Evolutionary conservation across 2,329 filamentous ascomycete species (phyloP).

Genomic region (Ophiostoma himal-ulmi): DNA sequence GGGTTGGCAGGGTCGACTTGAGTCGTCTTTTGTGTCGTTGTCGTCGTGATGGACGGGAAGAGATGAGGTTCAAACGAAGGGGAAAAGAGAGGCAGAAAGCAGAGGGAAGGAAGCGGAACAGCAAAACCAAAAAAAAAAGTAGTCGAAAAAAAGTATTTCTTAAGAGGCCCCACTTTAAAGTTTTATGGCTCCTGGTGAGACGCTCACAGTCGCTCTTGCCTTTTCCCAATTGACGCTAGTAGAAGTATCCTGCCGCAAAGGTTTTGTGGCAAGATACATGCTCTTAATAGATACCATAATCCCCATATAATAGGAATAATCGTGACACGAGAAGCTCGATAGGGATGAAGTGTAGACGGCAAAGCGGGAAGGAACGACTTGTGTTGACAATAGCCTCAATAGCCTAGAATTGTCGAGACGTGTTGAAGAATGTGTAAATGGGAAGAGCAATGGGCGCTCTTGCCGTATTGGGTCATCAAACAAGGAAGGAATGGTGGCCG

Average conservation of each 20-base stretch:
- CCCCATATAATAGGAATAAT: not conserved
- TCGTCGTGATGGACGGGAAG: constrained; percentile 27
- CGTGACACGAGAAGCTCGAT: not conserved
- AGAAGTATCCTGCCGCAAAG: not conserved
- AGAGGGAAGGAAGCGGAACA: constrained; percentile 6
- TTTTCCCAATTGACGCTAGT: not conserved
- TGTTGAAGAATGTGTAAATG: not conserved
- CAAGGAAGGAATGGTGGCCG: constrained; percentile 1
- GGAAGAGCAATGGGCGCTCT: not conserved
- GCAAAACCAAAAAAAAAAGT: constrained; percentile 5
- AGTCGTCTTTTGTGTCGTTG: constrained; percentile 53
- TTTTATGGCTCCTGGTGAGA: constrained; percentile 10
- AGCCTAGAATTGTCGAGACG: not conserved
- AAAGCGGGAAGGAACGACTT: not conserved
- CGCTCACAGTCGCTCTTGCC: not conserved
- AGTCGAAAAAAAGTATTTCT: constrained; percentile 27
- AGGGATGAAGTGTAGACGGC: not conserved
- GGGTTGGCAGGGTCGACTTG: constrained; percentile 44
- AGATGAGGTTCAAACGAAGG: constrained; percentile 26
- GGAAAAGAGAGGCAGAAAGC: constrained; percentile 13
- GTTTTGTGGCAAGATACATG: not conserved
- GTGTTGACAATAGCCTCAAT: not conserved
- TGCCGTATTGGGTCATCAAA: not conserved
- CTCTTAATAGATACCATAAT: not conserved
- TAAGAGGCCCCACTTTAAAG: constrained; percentile 29